phyloP scores from a whole-genome alignment of 148 eudicot genomes.

The Dysphania ambrosioides region DNA sequence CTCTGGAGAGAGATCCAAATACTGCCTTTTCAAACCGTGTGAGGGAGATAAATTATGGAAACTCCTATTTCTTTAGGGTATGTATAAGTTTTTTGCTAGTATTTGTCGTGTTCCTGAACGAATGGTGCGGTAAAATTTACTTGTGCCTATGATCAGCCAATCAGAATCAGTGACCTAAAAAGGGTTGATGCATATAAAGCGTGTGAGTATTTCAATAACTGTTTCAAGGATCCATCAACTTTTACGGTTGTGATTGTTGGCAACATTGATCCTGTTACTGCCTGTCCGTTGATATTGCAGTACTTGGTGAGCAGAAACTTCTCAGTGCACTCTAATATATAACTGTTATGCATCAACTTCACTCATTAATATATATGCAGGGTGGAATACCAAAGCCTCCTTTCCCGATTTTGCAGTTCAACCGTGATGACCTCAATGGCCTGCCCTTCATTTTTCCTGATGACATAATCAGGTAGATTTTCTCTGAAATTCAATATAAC shows the following conservation, averaged over 20 bases:
- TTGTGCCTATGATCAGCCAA: conserved; percentile 49
- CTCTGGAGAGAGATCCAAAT: conserved; percentile 93
- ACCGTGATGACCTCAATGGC: conserved; percentile 77
- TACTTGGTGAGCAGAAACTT: conserved; percentile 55
- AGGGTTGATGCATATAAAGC: conserved; percentile 75
- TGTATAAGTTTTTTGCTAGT: conserved; percentile 12
- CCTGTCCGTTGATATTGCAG: conserved; percentile 59
- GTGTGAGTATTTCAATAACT: conserved; percentile 65
- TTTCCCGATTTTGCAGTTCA: conserved; percentile 51
- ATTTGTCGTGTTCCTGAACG: conserved; percentile 1
- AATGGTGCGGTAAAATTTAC: neutral
- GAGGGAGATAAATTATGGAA: conserved; percentile 88
- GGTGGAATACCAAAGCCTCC: conserved; percentile 81
- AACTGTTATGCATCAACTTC: conserved; percentile 3
- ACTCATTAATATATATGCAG: conserved; percentile 34
- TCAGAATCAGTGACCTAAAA: conserved; percentile 48
- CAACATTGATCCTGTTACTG: conserved; percentile 62
- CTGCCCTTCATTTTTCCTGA: conserved; percentile 71
- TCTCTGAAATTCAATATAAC: neutral
- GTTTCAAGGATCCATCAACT: conserved; percentile 78
- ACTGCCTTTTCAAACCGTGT: conserved; percentile 86
- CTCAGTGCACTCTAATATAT: neutral
- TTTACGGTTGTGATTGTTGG: conserved; percentile 78
- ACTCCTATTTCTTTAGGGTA: conserved; percentile 80
- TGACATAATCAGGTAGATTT: conserved; percentile 47